Base-by-base conservation (phyloP, 805 yeast species). In the Lipomyces chichibuensis region DNA sequence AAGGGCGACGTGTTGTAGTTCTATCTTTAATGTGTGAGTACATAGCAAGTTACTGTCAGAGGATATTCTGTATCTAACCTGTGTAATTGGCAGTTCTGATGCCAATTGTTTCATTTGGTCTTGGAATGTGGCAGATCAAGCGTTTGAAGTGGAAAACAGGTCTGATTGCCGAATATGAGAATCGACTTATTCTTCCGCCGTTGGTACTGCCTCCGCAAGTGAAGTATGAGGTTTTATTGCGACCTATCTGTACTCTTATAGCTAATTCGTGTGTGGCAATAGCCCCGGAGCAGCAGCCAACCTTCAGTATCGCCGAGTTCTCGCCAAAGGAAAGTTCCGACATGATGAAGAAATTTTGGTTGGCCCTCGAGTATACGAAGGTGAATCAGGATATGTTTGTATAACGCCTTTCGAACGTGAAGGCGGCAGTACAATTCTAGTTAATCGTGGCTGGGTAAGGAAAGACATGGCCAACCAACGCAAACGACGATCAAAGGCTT, bases 101-200 rank as follows among this genome's bases (percentile, higher is more conserved):
- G 88, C 99, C 99, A 0, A 82, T 92, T 0, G 83, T 92, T 2
- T 86, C 97, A 11, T 90, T 94, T 76, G 88, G 87, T 58, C 80
- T 95, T 56, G 99, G 98, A 1, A 85, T 92, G 64, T 95, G 99
- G 99, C 99, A 95, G 80, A 87, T 91, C 57, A 82, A 85, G 73
- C 83, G 99, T 71, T 80, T 95, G 60, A 82, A 85, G 67, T 95
- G 99, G 99, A 95, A 95, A 77, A 89, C 87, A 29, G 85, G 88
- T 69, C 82, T 95, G 69, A 89, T 95, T 68, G 88, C 96, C 2
- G 84, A 85, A 25, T 88, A 94, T 74, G 98, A 95, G 77, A 92
- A 91, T 74, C 81, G 93, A 70, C 79, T 95, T 72, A 87, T 93
- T 0, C 84, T 85, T 65, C 87, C 88, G 2, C 89, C 97, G 0